A percentile compares a stretch with the other conserved stretches of the same genome.
These are phyloP conservation scores for Usnea hakonensis DNA, from an alignment of 495 filamentous ascomycete genomes.

Conservation along the genomic window DNA sequence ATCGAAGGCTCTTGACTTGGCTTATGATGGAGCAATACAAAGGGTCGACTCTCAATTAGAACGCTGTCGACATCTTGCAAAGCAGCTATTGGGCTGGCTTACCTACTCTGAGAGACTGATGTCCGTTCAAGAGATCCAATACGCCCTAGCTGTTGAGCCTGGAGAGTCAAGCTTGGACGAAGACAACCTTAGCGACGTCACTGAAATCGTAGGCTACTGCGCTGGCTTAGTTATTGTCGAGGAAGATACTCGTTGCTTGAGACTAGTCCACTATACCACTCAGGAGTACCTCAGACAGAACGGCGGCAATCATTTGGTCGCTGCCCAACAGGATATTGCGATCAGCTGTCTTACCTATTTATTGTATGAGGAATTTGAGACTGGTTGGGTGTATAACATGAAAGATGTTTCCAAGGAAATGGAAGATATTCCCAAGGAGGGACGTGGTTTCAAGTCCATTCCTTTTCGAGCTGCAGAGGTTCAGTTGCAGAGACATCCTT, in stretches of 20 bases:
- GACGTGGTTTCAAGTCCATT: not conserved
- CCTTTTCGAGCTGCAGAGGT: not conserved
- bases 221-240: slow-evolving; percentile 40
- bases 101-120: slow-evolving; percentile 17
- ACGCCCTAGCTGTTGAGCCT: slow-evolving; percentile 33
- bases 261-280: slow-evolving; percentile 3
- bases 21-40: slow-evolving; percentile 25
- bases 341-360: slow-evolving; percentile 7
- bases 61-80: slow-evolving; percentile 9
- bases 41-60: slow-evolving; percentile 23
- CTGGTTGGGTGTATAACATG: not conserved
- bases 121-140: slow-evolving; percentile 20
- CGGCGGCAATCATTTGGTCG: not conserved
- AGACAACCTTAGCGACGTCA: slow-evolving; percentile 30
- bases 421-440: not conserved
- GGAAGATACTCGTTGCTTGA: not conserved
- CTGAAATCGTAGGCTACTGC: slow-evolving; percentile 34
- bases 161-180: slow-evolving; percentile 30
- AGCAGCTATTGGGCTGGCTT: slow-evolving; percentile 18
- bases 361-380: not conserved
- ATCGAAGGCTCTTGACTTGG: slow-evolving; percentile 18
- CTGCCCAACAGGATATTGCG: not conserved
- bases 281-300: not conserved
- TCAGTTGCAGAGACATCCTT: not conserved
- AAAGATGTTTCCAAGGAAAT: not conserved